A percentile compares a stretch with the other conserved stretches of the same genome.
Evolutionary conservation across 768 basidiomycete genomes (phyloP).

Genomic region (Auricularia sp.): DNA sequence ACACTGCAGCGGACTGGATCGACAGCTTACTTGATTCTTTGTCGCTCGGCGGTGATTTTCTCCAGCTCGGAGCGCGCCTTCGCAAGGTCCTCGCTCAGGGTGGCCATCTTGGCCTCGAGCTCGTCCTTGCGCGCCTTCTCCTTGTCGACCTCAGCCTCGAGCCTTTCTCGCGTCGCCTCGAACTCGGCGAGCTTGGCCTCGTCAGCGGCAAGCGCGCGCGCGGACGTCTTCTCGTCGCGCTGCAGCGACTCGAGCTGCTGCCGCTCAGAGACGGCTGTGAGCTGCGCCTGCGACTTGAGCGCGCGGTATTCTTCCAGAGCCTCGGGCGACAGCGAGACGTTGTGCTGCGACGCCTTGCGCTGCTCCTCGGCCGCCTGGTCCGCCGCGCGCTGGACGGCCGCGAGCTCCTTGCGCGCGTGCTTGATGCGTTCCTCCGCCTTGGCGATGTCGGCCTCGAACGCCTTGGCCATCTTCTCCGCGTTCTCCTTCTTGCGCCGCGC

Average conservation of each 20-base stretch:
- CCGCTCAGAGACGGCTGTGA: conserved; percentile 77
- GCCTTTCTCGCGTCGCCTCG: conserved; percentile 43
- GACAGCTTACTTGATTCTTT: conserved; percentile 56
- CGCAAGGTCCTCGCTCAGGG: conserved; percentile 50
- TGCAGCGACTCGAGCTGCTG: conserved; percentile 71
- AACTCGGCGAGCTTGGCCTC: conserved; percentile 61
- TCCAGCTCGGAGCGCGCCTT: conserved; percentile 68
- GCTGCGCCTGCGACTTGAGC: conserved; percentile 72
- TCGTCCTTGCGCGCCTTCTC: conserved; percentile 47
- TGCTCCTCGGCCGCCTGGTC: conserved; percentile 72
- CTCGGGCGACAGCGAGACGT: conserved; percentile 69
- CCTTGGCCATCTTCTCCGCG: conserved; percentile 49
- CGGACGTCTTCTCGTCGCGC: conserved; percentile 71
- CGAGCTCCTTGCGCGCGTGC: conserved; percentile 53
- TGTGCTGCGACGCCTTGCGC: conserved; percentile 58
- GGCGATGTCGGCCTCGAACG: conserved; percentile 50
- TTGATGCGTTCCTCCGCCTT: conserved; percentile 43
- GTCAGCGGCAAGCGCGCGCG: conserved; percentile 52
- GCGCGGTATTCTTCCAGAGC: conserved; percentile 80
- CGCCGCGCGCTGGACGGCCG: conserved; percentile 54
- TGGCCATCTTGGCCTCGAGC: conserved; percentile 52
- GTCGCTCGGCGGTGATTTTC: conserved; percentile 74
- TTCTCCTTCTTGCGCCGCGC: conserved; percentile 68
- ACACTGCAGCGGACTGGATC: background rate
- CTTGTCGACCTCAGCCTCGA: conserved; percentile 40